Evolutionary conservation across 192 early-diverging fungal species (phyloP), one percentile per base, ranked within the genome.

Genomic region (Linnemannia schmuckeri): DNA sequence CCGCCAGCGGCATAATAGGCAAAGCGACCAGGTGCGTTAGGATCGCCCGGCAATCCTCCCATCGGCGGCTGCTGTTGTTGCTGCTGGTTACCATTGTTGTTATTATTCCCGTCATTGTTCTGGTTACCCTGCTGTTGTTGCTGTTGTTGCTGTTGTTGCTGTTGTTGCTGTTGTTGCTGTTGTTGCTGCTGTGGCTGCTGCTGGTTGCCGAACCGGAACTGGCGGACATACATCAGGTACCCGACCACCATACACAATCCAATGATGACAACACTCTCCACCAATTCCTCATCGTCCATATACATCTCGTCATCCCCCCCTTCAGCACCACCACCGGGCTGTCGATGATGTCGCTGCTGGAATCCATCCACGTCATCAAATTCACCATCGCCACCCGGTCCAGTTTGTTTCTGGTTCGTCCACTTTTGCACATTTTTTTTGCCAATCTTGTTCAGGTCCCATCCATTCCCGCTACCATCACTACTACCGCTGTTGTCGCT

Each of bases 181-280:
- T 30, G 37, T n/a, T 22, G 44, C 13, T 46, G 57, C 79, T 77
- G 74, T 47, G 79, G 69, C 61, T 77, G 72, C 24, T 66, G n/a
- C 47, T 76, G 49, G 61, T 88, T 57, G 69, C 82, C 88, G 72
- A 91, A 91, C 72, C 93, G 75, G 57, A 91, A 90, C 75, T 93
- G 92, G 9, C 93, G 89, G 4, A 94, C 88, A 86, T 94, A 94
- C 57, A 94, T 89, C 72, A 94, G 71, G 75, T 89, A 93, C 0
- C 90, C 92, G 69, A 94, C 88, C 20, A 92, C 73, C 55, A 89
- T 72, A 75, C 92, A 93, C 54, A 93, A 68, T 30, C 75, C 79
- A 27, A 94, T 75, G 37, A 94, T 92, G 70, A 93, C 88, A 44
- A 93, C 41, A 66, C 88, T 88, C 55, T 94, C 93, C 0, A 94